Evolutionary conservation across 169 alveolate species (phyloP), one percentile per base, ranked within the genome.

Genomic region (Plasmodium gaboni): DNA sequence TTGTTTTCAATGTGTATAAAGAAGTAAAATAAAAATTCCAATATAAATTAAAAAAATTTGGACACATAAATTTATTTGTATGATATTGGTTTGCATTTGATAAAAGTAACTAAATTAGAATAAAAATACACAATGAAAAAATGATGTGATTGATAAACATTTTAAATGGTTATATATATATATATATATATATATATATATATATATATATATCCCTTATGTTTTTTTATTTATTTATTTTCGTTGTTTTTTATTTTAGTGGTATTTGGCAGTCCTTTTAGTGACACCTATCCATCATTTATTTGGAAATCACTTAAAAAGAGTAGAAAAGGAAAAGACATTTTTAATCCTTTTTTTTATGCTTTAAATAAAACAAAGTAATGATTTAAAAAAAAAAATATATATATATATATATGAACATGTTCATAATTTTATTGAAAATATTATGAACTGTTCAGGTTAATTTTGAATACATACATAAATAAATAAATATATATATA

Each of bases 261-360:
- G 91, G 91, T 83, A 44, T 83, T 83, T 71, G 91, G 91, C 53
- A 83, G 91, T 26, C 91, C 91, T 0, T 83, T 83, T 59, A 83
- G 91, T 83, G 91, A 83, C 22, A 83, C 91, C 57, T 83, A 83
- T 19, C 91, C 91, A 44, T 53, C 76, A 13, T 83, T 83, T 71
- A 83, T 83, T 6, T 83, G 91, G 91, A 83, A 83, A 70, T 51
- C 73, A 13, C 73, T 83, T 26, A 57, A 48, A 17, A 83, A 83
- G 59, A 83, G 91, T 69, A 67, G 91, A 59, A 83, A 83, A 65
- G 91, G 73, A 24, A 83, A 83, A 32, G 91, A 83, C 48, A 83
- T 83, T 53, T 83, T 83, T 28, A 83, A 83, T 63, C 91, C 91
- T 64, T 83, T 83, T 68, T 83, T 83, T 44, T 26, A 13, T 9